Evolutionary conservation across 371 early-diverging fungal genomes (phyloP), one percentile per base, ranked within the genome.

Genomic region (Haplosporangium sp.): DNA sequence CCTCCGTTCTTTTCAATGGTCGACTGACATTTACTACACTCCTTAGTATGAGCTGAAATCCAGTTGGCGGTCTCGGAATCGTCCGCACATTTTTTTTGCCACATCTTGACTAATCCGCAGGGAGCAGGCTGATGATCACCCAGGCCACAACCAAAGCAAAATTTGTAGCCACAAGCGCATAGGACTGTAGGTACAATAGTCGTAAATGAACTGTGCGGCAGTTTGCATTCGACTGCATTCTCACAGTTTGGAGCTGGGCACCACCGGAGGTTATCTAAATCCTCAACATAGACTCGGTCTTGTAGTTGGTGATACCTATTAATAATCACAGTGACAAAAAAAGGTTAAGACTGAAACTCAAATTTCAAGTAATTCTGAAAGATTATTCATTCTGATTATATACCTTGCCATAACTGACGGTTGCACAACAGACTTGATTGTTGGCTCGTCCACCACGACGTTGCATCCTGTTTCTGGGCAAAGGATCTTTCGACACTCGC

Each of bases 1-100:
- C 96, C 96, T 74, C 98, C 98, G 83, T 98, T 98, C 88, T 99
- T 99, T 82, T 99, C 99, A 66, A 99, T 98, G 0, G 96, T 96
- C 0, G 95, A 90, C 57, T 90, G 88, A 84, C 99, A 99, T 71
- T 95, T 94, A 20, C 94, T 88, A 81, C 99, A 99, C 84, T 98
- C 98, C 84, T 98, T 97, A 52, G 98, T 98, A 85, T 98, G 92
- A 38, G 96, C 96, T 35, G 93, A 92, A 65, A 98, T 95, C 98
- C 98, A 99, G 84, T 98, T 97, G 20, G 97, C 92, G 3, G 98
- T 99, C 77, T 98, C 98, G 15, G 97, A 96, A 78, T 99, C 99
- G 85, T 99, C 98, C 47, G 89, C 93, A 83, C 98, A 98, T 84
- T 98, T 98, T 71, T 96, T 94, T 48, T 96, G 66, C 98, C 98